Evolutionary conservation across 2,329 filamentous ascomycete species (phyloP), one percentile per base, ranked within the genome.

Genomic region (Coleophoma eucalyptorum): DNA sequence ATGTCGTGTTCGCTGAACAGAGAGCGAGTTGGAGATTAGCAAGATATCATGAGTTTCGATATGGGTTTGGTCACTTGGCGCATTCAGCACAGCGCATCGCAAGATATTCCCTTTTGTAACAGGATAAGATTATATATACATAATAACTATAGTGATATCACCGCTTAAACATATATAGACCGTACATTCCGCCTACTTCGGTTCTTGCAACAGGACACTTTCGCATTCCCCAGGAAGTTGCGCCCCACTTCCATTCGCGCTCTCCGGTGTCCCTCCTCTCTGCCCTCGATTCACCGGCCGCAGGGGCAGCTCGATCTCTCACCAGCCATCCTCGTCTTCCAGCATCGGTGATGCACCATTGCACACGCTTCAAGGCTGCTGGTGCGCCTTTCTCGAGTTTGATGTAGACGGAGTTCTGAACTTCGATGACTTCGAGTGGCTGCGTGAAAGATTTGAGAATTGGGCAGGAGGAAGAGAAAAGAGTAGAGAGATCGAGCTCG

Each of bases 181-280:
- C 78, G 62, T 81, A 81, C 61, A 81, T 73, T 3, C 79, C 79
- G 20, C 78, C 78, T 5, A 81, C 77, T 51, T 82, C 78, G 8
- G 76, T 74, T 34, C 74, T 68, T 13, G 74, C 76, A 55, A 82
- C 74, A 2, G 79, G 78, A 21, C 80, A 68, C 65, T 83, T 94
- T 55, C 87, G 79, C 83, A 91, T 91, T 35, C 89, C 89, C 89
- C 89, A 93, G 72, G 84, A 89, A 60, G 83, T 81, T 45, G 89
- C 89, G 32, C 89, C 89, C 86, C 90, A 87, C 74, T 94, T 94
- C 89, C 89, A 94, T 61, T 73, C 71, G 32, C 84, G 74, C 43
- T 72, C 68, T 2, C 83, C 83, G 58, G 84, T 79, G 63, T 87
- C 82, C 1, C 60, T 55, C 5, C 56, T 45, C 13, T 54, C 46